Base-by-base conservation (phyloP, 2,329 filamentous ascomycete species). In the Cordyceps tenuipes region DNA sequence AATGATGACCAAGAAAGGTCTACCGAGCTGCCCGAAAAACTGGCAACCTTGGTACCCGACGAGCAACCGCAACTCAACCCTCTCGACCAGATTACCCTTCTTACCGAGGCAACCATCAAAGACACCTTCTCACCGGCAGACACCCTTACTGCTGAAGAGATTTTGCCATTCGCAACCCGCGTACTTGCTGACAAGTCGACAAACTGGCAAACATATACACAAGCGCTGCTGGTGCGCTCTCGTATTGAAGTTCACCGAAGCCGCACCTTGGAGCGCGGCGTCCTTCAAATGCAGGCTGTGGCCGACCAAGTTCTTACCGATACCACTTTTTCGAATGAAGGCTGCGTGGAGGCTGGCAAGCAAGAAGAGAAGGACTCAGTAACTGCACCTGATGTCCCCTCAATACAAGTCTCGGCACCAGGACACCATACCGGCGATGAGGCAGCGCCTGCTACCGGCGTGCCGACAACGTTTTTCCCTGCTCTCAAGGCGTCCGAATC, bases 191-290 rank as follows among this genome's bases (percentile, higher is more conserved):
- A 94, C 62, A 92, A 93, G 66, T 89, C 89, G 50, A 93, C 91
- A 0, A 99, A 97, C 72, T 99, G 94, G 94, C 94, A 97, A 71
- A 87, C 97, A 39, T 97, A 97, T 70, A 97, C 94, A 0, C 92
- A 97, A 70, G 94, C 91, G 0, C 78, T 99, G 9, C 79, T 99
- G 0, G 89, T 97, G 1, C 83, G 94, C 49, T 96, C 90, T 62
- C 82, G 94, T 17, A 93, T 97, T 59, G 94, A 99, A 73, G 82
- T 92, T 0, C 92, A 95, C 73, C 84, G 85, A 57, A 90, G 92
- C 57, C 82, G 93, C 59, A 99, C 94, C 0, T 81, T 95, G 43
- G 94, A 99, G 74, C 82, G 94, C 62, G 90, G 91, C 50, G 84
- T 99, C 0, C 77, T 99, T 21, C 94, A 99, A 73, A 82, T 99